Base-by-base conservation (phyloP, 805 yeast species). In the Wickerhamiella bombiphila region DNA sequence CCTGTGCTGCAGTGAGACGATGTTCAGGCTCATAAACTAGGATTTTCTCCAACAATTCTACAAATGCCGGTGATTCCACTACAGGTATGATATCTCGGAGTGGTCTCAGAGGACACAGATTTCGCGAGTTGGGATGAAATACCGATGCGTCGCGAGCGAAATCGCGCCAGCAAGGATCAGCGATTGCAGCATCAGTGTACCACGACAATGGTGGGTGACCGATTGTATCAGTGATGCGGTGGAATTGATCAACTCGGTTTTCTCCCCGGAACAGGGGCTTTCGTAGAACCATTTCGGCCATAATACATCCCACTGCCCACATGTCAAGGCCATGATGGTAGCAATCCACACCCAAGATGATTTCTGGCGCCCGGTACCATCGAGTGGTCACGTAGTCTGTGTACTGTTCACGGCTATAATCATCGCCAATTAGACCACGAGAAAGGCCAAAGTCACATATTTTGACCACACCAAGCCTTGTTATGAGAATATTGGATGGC, bases 401-500 rank as follows among this genome's bases (percentile, higher is more conserved):
- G 38, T 55, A 53, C 21, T 42, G 34, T 18, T 44, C 47, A 24
- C 52, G 45, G 34, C 60, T 49, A 51, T 58, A 25, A 39, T 53
- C 55, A 50, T 56, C 45, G 39, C 44, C 42, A 14, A 51, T 32
- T 9, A 82, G 64, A 1, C 93, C 93, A 52, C 96, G 64, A 1
- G 96, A 94, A 25, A 86, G 63, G 0, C 97, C 97, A 63, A 86
- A 86, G 59, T 86, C 97, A 58, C 96, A 83, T 14, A 86, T 81
- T 53, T 86, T 86, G 35, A 86, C 59, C 3, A 58, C 63, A 0
- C 97, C 96, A 38, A 73, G 74, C 2, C 72, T 56, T 4, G 82
- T 73, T 15, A 85, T 80, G 40, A 86, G 62, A 3, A 86, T 76
- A 54, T 86, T 86, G 0, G 93, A 93, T 0, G 96, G 96, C 57